phyloP scores from a whole-genome alignment of 768 basidiomycete species.

The Russula olivacea region DNA sequence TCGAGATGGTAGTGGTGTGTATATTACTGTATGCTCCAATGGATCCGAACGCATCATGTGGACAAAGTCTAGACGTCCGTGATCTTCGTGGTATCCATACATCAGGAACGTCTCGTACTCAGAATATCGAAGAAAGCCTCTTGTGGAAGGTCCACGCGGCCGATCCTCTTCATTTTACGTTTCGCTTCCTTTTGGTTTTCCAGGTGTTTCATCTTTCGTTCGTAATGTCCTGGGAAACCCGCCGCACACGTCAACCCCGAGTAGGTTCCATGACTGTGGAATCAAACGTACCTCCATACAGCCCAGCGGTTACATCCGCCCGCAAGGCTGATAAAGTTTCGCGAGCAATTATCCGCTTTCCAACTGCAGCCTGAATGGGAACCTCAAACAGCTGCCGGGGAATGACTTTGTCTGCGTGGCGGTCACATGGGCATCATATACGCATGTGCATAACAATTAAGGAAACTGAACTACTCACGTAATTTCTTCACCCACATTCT shows the following conservation, averaged over 20 bases:
- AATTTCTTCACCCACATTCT: conserved; percentile 88
- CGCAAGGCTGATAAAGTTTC: conserved; percentile 82
- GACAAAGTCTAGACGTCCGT: neutral
- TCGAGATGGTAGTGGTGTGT: conserved; percentile 17
- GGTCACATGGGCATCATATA: conserved; percentile 1
- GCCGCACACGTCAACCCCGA: neutral
- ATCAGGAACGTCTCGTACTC: conserved; percentile 44
- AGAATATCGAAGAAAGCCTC: conserved; percentile 94
- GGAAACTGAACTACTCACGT: conserved; percentile 44
- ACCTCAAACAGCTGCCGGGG: conserved; percentile 92
- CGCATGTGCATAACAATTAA: neutral
- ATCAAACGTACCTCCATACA: conserved; percentile 69
- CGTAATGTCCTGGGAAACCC: conserved; percentile 61
- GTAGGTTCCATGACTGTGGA: neutral
- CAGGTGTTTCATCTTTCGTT: conserved; percentile 85
- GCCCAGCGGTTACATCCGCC: conserved; percentile 88
- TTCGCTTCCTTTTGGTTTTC: conserved; percentile 94
- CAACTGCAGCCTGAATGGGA: conserved; percentile 90
- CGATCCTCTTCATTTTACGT: conserved; percentile 80
- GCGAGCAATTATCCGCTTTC: conserved; percentile 80
- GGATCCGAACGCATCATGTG: conserved; percentile 1
- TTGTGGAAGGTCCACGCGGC: conserved; percentile 85
- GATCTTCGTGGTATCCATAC: neutral
- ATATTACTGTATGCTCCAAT: conserved; percentile 7
- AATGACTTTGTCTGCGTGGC: conserved; percentile 71